Conservation (phyloP, 257 asterid species). For the Solanum sitiens region DNA sequence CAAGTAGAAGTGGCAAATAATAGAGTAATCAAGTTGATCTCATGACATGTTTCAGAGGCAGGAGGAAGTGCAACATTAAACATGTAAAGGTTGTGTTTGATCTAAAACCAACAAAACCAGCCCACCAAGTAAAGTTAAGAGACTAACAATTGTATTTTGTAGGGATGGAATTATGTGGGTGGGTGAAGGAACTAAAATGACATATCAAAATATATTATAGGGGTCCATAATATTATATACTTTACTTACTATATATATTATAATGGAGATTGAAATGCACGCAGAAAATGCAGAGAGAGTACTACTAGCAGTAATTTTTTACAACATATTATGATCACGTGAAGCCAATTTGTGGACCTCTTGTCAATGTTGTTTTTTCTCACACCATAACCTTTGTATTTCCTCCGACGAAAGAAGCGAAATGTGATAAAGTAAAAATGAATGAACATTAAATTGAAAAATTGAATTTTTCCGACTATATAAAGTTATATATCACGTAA, state of each 20-base stretch:
- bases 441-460: not conserved
- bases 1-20: not conserved
- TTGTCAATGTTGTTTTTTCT: slow-evolving; percentile 23
- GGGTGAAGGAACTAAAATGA: not conserved
- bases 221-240: not conserved
- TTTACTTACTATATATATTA: not conserved
- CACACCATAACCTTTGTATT: slow-evolving; percentile 21
- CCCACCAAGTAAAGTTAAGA: not conserved
- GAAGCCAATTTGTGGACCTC: slow-evolving; percentile 17
- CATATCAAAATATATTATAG: no score
- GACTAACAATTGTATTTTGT: not conserved
- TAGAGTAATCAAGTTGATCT: not conserved
- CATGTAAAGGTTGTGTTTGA: not conserved
- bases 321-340: not conserved
- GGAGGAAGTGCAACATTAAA: not conserved
- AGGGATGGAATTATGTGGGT: not conserved
- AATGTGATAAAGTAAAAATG: not conserved
- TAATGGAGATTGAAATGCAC: not conserved
- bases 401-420: not conserved
- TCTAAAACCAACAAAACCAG: not conserved
- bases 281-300: not conserved
- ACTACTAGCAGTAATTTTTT: not conserved
- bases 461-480: fast-evolving
- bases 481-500: no score
- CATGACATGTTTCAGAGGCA: not conserved